Percentiles rank a stretch among this genome's conserved stretches.
phyloP scores from a whole-genome alignment of 2,329 filamentous ascomycete genomes.

The Cryphonectria naterciae region DNA sequence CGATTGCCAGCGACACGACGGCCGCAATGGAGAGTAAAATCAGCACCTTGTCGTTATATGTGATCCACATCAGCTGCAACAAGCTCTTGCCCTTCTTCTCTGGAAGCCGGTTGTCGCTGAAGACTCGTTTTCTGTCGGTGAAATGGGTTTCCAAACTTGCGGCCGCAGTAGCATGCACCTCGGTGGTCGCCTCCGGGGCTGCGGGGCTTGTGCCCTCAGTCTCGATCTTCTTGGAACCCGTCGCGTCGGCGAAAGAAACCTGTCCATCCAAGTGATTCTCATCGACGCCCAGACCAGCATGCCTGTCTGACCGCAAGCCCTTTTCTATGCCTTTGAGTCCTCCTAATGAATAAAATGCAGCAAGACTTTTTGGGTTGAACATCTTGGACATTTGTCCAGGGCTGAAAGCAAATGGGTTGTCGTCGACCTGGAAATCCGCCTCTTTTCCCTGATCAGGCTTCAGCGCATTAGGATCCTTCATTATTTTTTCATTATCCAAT shows the following conservation, averaged over 20 bases:
- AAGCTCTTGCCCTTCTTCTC: slow-evolving; percentile 76
- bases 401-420: slow-evolving; percentile 85
- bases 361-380: slow-evolving; percentile 84
- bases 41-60: slow-evolving; percentile 81
- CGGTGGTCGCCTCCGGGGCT: slow-evolving; percentile 29
- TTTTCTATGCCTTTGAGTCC: slow-evolving; percentile 78
- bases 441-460: slow-evolving; percentile 77
- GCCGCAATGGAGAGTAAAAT: slow-evolving; percentile 74
- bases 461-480: slow-evolving; percentile 70
- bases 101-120: slow-evolving; percentile 72
- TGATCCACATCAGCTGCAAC: slow-evolving; percentile 77
- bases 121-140: slow-evolving; percentile 70
- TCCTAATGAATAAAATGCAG: slow-evolving; percentile 80
- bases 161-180: slow-evolving; percentile 16
- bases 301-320: slow-evolving; percentile 74
- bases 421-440: slow-evolving; percentile 72
- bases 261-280: slow-evolving; percentile 68
- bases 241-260: slow-evolving; percentile 75
- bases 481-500: slow-evolving; percentile 58
- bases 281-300: slow-evolving; percentile 75
- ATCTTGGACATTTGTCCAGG: slow-evolving; percentile 85
- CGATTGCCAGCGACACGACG: slow-evolving; percentile 72
- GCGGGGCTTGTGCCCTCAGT: slow-evolving; percentile 38
- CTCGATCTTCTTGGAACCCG: slow-evolving; percentile 42
- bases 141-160: slow-evolving; percentile 45